Evolutionary conservation across 129 eudicot genomes (phyloP).

Genomic region (Daucus carota): DH1_v3.0 NC_030384.2:47119001-47119500

Average conservation of each 20-base stretch:
- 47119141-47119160: not conserved
- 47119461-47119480: constrained; percentile 57
- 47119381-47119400: constrained; percentile 51
- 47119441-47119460: constrained; percentile 54
- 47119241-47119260: too few relatives aligned
- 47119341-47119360: constrained; percentile 21
- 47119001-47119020: not conserved
- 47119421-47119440: constrained; percentile 55
- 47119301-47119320: not conserved
- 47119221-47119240: not conserved
- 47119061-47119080: not conserved
- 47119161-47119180: not conserved
- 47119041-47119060: not conserved
- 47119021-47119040: not conserved
- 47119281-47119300: not conserved
- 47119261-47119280: not conserved
- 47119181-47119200: not conserved
- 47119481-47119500: constrained; percentile 43
- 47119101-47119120: not conserved
- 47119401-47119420: constrained; percentile 73
- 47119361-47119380: constrained; percentile 24
- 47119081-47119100: not conserved
- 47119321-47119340: not conserved
- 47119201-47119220: not conserved
- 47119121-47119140: not conserved